Evolutionary conservation across 2,329 filamentous ascomycete species (phyloP).

Genomic region (Colletotrichum salicis): DNA sequence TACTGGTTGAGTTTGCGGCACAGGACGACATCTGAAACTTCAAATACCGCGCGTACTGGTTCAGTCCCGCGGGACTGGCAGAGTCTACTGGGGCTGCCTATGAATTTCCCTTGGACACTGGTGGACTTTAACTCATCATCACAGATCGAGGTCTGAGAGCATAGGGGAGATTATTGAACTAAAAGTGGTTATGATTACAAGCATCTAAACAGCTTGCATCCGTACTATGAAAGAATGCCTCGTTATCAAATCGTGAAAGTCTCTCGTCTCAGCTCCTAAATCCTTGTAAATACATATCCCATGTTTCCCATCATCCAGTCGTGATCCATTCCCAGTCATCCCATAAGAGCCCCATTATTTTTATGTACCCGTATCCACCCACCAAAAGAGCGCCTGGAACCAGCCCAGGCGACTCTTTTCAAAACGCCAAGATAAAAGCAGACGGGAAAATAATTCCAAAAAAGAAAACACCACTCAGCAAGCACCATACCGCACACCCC

Average conservation of each 20-base stretch:
- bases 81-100: background rate
- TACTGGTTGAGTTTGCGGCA: background rate
- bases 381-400: constrained; percentile 9
- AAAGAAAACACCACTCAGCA: constrained; percentile 43
- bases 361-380: background rate
- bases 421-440: background rate
- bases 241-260: constrained; percentile 24
- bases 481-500: constrained; percentile 68
- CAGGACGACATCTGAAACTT: background rate
- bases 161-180: background rate
- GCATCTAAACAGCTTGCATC: constrained; percentile 15
- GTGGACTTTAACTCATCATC: background rate
- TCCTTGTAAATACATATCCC: background rate
- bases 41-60: background rate
- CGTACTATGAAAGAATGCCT: background rate
- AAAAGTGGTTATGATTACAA: constrained; percentile 28
- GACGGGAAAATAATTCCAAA: background rate
- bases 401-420: constrained; percentile 6
- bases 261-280: background rate
- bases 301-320: background rate
- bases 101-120: background rate
- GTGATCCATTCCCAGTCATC: constrained; percentile 4
- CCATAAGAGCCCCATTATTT: background rate
- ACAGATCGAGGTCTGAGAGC: too few relatives aligned
- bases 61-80: background rate